phyloP scores from a whole-genome alignment of 257 asterid species.

The Solanum piurae region DNA sequence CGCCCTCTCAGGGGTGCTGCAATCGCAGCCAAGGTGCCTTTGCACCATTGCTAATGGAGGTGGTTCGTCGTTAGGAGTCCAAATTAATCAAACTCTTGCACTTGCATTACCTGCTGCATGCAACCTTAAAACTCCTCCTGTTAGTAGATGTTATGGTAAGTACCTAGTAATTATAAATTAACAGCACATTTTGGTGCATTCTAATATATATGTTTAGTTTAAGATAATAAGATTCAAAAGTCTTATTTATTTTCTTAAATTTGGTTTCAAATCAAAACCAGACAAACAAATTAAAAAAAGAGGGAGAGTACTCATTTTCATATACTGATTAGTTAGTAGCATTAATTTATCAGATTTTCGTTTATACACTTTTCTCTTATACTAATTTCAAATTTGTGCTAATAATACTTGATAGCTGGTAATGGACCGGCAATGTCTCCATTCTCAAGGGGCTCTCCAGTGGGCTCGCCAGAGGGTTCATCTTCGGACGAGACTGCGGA shows the following conservation, averaged over 20 bases:
- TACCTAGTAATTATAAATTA: neutral
- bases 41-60: conserved; percentile 45
- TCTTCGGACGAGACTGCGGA: conserved; percentile 11
- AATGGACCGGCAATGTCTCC: conserved; percentile 65
- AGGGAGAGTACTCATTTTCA: neutral
- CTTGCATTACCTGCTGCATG: conserved; percentile 46
- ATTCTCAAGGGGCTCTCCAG: conserved; percentile 32
- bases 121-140: conserved; percentile 49
- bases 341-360: neutral
- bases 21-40: conserved; percentile 53
- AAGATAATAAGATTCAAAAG: neutral
- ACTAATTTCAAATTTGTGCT: neutral
- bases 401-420: conserved; percentile 19
- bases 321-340: neutral
- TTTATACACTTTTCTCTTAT: neutral
- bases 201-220: neutral
- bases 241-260: neutral
- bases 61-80: conserved; percentile 35
- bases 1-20: conserved; percentile 37
- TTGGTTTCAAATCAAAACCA: neutral
- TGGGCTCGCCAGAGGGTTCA: conserved; percentile 15
- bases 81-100: conserved; percentile 47
- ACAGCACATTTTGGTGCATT: neutral
- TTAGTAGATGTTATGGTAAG: conserved; percentile 51
- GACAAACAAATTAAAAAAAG: neutral